phyloP scores from a whole-genome alignment of 306 rosid species.

The Inga laurina region DNA sequence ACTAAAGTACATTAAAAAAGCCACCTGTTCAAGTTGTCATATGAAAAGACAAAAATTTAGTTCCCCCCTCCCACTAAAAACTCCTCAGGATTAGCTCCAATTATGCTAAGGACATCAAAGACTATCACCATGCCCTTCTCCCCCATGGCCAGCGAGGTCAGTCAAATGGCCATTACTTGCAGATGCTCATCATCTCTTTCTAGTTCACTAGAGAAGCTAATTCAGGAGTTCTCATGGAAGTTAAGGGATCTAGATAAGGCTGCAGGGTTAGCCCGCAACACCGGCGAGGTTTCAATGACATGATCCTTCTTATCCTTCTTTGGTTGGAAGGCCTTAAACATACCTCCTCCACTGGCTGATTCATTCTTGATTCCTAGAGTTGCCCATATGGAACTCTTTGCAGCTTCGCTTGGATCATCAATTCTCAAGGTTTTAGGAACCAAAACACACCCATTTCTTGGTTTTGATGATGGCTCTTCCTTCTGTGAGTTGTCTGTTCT shows the following conservation, averaged over 20 bases:
- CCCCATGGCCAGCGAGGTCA: conserved; percentile 31
- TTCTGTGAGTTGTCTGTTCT: conserved; percentile 37
- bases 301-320: conserved; percentile 50
- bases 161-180: conserved; percentile 35
- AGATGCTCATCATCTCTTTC: conserved; percentile 33
- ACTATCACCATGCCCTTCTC: conserved; percentile 25
- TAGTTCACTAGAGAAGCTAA: conserved; percentile 34
- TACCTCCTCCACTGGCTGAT: conserved; percentile 50
- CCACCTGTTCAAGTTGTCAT: conserved; percentile 43
- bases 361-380: conserved; percentile 93
- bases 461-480: conserved; percentile 51
- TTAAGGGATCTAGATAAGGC: conserved; percentile 83
- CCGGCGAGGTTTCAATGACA: conserved; percentile 50
- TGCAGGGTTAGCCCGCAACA: conserved; percentile 83
- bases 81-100: conserved; percentile 37
- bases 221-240: conserved; percentile 71
- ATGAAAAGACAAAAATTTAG: conserved; percentile 47
- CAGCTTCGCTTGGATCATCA: conserved; percentile 89
- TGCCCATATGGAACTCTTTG: conserved; percentile 93
- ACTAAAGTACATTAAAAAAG: conserved; percentile 48
- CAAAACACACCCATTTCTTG: conserved; percentile 64
- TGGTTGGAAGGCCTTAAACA: conserved; percentile 75
- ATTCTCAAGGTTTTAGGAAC: conserved; percentile 86
- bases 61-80: conserved; percentile 25
- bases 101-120: conserved; percentile 37